Evolutionary conservation across 2,329 filamentous ascomycete genomes (phyloP), one percentile per base, ranked within the genome.

Genomic region (Alternaria sp.): DNA sequence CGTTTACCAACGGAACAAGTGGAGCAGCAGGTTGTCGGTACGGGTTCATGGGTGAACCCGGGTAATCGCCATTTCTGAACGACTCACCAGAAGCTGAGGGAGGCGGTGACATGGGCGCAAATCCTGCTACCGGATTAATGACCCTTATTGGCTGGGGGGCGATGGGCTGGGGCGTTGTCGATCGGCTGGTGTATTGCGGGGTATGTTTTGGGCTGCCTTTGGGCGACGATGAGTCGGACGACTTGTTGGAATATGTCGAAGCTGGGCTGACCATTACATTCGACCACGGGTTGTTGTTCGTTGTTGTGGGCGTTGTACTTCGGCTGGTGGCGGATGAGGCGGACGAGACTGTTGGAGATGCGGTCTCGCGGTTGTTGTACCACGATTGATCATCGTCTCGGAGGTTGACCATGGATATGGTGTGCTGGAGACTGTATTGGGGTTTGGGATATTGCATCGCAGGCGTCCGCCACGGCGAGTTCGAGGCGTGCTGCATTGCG

Each of bases 401-500:
- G 57, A 81, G 71, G 64, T 81, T 80, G 52, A 79, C 72, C 78
- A 81, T 80, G 45, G 79, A 81, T 58, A 79, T 76, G 46, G 78
- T 78, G 58, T 80, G 77, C 57, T 77, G 73, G 28, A 81, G 73
- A 47, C 72, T 74, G 58, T 74, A 77, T 51, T 79, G 74, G 32
- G 74, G 74, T 57, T 78, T 79, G 17, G 71, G 69, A 52, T 77
- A 75, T 13, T 78, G 76, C 19, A 70, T 66, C 13, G 70, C 68
- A 54, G 73, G 70, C 45, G 70, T 69, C 40, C 78, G 75, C 78
- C 78, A 80, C 59, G 76, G 75, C 3, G 77, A 77, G 61, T 73
- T 77, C 8, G 73, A 74, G 50, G 61, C 66, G 62, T 79, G 74
- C 69, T 79, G 77, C 78, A 80, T 80, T 40, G 69, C 70, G 71